Base-by-base conservation (phyloP, 2,329 filamentous ascomycete species). In the Colletotrichum falcatum region DNA sequence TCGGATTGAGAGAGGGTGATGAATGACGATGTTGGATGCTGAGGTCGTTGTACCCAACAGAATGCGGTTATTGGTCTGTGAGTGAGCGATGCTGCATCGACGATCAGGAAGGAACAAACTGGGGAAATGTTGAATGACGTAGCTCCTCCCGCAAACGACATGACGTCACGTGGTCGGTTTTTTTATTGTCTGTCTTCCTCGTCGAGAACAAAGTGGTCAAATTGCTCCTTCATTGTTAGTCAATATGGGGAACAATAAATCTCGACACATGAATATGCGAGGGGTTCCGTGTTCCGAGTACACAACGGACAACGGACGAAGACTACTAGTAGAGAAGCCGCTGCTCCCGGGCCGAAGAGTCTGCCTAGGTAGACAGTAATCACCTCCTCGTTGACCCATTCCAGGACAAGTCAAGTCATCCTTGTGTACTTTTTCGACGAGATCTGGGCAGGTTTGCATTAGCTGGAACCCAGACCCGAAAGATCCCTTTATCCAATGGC, bases 71-170 rank as follows among this genome's bases (percentile, higher is more conserved):
- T 33, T 61, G 59, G 9, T 33, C n/a, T n/a, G n/a, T 49, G 37
- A 70, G 64, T 23, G 61, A 59, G 30, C n/a, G 6, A 20, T 56
- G 35, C 44, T 58, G 44, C 55, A 44, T 42, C 33, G 64, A 51
- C 62, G 44, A 51, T 62, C 44, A 59, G 53, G 65, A 67, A 55
- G 53, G 65, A 67, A 55, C 58, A 44, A n/a, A 44, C 42, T 46
- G 33, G 59, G 53, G 37, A 56, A 60, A 7, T 46, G 67, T 59
- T 68, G 68, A 59, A 68, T 71, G 68, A 71, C 68, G 68, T 71
- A 71, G 68, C 18, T 54, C 37, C 16, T 55, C 20, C 35, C 26
- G 37, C 18, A 5, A 55, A 42, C n/a, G 35, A 53, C 39, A 68
- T 71, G 68, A 71, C 68, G 68, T 71, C 68, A 71, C 68, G 64